Evolutionary conservation across 306 rosid genomes (phyloP).

Genomic region (Cucurbita maxima): DNA sequence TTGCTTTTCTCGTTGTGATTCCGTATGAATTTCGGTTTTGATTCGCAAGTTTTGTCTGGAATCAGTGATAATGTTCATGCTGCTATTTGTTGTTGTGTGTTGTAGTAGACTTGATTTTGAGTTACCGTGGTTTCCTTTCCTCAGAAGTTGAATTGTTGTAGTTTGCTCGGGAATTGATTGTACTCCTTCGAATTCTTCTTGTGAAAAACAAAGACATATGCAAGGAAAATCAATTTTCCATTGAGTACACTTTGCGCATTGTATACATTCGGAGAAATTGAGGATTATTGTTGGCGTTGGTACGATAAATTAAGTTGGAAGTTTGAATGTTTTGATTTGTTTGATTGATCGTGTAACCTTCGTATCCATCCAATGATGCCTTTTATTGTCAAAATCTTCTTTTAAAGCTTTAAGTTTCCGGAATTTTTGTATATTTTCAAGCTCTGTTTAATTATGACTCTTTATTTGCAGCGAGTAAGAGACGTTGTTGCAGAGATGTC

Average conservation of each 20-base stretch:
- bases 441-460: neutral
- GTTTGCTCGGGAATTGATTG: neutral
- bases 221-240: neutral
- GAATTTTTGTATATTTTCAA: neutral
- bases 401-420: neutral
- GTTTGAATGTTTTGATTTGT: neutral
- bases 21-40: neutral
- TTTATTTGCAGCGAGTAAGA: neutral
- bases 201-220: neutral
- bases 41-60: neutral
- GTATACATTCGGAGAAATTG: neutral
- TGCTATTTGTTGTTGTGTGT: neutral
- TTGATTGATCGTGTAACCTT: neutral
- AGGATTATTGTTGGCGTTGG: neutral
- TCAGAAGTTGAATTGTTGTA: neutral
- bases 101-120: neutral
- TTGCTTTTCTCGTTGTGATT: neutral
- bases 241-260: neutral
- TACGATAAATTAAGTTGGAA: neutral
- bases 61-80: neutral
- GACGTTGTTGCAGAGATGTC: slow-evolving; percentile 24
- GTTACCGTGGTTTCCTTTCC: neutral
- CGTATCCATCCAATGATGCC: neutral
- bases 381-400: neutral
- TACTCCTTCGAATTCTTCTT: neutral